phyloP scores from a whole-genome alignment of 2,329 filamentous ascomycete species.

The Clonostachys sp. region DNA sequence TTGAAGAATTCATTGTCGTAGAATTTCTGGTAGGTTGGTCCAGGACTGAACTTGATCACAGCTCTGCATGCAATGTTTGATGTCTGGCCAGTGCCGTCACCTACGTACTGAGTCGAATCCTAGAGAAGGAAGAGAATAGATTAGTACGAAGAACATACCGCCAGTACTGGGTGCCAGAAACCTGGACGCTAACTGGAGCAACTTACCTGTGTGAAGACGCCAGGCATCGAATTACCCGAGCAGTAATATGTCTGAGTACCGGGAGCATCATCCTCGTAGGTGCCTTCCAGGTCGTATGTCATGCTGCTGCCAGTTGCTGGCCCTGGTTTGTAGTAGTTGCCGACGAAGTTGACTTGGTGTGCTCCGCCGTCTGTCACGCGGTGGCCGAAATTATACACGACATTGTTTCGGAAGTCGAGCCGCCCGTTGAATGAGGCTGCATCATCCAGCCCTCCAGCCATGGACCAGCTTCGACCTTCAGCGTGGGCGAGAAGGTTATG shows the following conservation, averaged over 20 bases:
- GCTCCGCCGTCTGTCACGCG: slow-evolving; percentile 24
- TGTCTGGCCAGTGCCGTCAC: slow-evolving; percentile 12
- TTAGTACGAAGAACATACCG: too few species aligned
- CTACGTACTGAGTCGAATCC: slow-evolving; percentile 14
- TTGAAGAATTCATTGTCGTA: slow-evolving; percentile 19
- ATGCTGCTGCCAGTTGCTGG: slow-evolving; percentile 14
- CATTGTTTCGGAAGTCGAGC: slow-evolving; percentile 25
- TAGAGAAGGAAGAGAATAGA: too few species aligned
- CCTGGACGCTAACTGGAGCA: too few species aligned
- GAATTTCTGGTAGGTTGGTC: slow-evolving; percentile 21
- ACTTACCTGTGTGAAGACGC: slow-evolving; percentile 13
- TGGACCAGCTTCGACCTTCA: slow-evolving; percentile 25
- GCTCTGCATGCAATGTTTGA: slow-evolving; percentile 21
- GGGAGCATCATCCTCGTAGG: slow-evolving; percentile 21
- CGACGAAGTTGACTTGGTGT: slow-evolving; percentile 22
- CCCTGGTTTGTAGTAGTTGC: slow-evolving; percentile 24
- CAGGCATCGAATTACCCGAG: slow-evolving; percentile 22
- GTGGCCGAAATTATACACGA: slow-evolving; percentile 25
- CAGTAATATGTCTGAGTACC: slow-evolving; percentile 25
- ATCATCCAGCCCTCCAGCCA: slow-evolving; percentile 22
- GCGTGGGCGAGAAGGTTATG: slow-evolving; percentile 24
- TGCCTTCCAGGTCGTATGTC: slow-evolving; percentile 10
- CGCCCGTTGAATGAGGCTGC: slow-evolving; percentile 19
- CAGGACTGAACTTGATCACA: slow-evolving; percentile 15
- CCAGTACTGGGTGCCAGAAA: too few species aligned